These are phyloP conservation scores for Artemisia tridentata DNA, from an alignment of 129 eudicot species.

Conservation along the genomic window DNA sequence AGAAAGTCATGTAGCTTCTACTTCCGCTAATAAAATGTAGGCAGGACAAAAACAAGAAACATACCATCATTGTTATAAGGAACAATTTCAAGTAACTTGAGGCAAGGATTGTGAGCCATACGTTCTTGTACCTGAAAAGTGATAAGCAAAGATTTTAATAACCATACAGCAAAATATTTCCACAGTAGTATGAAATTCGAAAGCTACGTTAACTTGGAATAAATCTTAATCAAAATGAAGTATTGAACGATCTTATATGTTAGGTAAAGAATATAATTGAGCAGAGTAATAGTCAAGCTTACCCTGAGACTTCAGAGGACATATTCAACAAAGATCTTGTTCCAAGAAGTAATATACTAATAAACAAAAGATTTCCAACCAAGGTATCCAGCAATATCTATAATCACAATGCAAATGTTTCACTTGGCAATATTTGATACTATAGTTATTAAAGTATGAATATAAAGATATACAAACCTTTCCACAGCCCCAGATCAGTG, in stretches of 20 bases:
- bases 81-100: constrained; percentile 83
- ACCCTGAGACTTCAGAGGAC: constrained; percentile 38
- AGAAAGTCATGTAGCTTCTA: constrained; percentile 15
- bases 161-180: not conserved
- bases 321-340: constrained; percentile 39
- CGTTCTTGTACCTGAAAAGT: constrained; percentile 46
- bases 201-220: no score
- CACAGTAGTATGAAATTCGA: not conserved
- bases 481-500: constrained; percentile 35
- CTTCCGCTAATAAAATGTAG: not conserved
- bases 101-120: constrained; percentile 56
- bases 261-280: constrained; percentile 1
- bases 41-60: not conserved
- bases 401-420: constrained; percentile 15
- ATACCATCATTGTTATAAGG: constrained; percentile 68
- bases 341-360: constrained; percentile 39
- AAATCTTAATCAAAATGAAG: not conserved
- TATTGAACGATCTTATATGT: not conserved
- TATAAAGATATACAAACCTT: constrained; percentile 41
- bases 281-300: constrained; percentile 11
- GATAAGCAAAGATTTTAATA: constrained; percentile 4
- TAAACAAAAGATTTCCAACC: constrained; percentile 56
- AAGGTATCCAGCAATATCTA: constrained; percentile 48
- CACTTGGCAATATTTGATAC: not conserved
- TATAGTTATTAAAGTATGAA: constrained; percentile 11